Base-by-base conservation (phyloP, 2,329 filamentous ascomycete species). In the Alternaria dauci region DNA sequence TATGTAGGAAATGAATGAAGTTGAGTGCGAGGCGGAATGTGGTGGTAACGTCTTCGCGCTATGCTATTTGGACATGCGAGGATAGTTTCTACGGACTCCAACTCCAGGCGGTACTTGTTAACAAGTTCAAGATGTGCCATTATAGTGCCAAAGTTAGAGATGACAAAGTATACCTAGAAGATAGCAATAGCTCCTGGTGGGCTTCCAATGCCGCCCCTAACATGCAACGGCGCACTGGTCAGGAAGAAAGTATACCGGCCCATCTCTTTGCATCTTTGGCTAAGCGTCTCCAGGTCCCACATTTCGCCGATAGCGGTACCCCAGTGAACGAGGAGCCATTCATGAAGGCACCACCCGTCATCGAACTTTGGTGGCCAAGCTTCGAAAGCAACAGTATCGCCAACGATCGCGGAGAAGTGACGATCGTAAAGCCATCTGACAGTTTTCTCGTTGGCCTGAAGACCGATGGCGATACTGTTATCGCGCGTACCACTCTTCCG, bases 241-340 rank as follows among this genome's bases (percentile, higher is more conserved):
- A 90, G 76, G 76, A 90, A 83, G 68, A 90, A 90, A 1, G 81
- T 85, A 73, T 86, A 89, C 18, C 83, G 79, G 39, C 81, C 78
- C 71, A 81, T 78, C 61, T 80, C 80, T 71, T 86, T 87, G 70
- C 87, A 87, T 55, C 84, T 80, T 25, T 78, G 77, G 1, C 83
- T 81, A 41, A 89, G 75, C 39, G 76, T 81, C 58, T 85, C 82
- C 4, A 89, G 76, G 59, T 78, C 74, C 70, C 76, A 77, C 76
- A 78, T 74, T 57, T 79, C 76, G 4, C 75, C 74, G 30, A 77
- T 77, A 1, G 73, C 72, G 8, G 55, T 66, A 6, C 72, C 73
- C 71, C 72, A 77, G 18, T 71, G 70, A 3, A 69, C 66, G 1
- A 77, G 62, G 0, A 77, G 58, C 72, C 72, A 77, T 38, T 77